Base-by-base conservation (phyloP, 2,329 filamentous ascomycete species). In the Paecilomyces dactylethromorphus region DNA sequence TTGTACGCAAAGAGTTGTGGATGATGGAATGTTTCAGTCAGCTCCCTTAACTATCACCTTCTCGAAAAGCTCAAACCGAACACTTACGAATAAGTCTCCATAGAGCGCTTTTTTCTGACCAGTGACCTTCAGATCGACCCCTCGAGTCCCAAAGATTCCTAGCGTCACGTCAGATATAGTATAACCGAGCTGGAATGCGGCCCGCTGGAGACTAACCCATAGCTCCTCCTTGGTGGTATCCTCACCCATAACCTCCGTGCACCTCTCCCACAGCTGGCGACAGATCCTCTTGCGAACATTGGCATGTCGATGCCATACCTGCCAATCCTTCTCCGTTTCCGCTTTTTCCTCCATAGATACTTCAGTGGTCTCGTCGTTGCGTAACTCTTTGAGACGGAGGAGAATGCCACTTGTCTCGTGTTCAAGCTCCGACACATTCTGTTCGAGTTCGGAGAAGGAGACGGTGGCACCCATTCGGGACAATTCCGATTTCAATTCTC, bases 381-480 rank as follows among this genome's bases (percentile, higher is more conserved):
- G 73, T 59, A 81, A 65, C 11, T 64, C 72, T 12, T 69, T 66
- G 31, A 87, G 65, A 2, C 78, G 71, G 3, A 65, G 68, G 13
- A 67, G 57, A 12, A 83, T 70, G 24, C 74, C 71, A 1, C 65
- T 60, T 58, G 78, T 81, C 62, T 83, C 78, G 2, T 64, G 60
- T 59, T 80, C 76, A 4, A 86, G 71, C 1, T 68, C 68, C 7
- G 65, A 61, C 6, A 85, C 75, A 6, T 69, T 68, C 15, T 72
- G 60, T 8, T 77, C 73, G 18, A 87, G 77, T 35, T 84, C 79
- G 0, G 76, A 68, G 1, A 82, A 78, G 15, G 82, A 80, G 15
- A 84, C 77, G 11, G 77, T 77, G 11, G 77, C 74, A 51, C 75
- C 75, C 10, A 84, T 74, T 1, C 75, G 70, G 5, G 75, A 71